Evolutionary conservation across 1,284 basidiomycete genomes (phyloP), one percentile per base, ranked within the genome.

Genomic region (Malassezia sp.): DNA sequence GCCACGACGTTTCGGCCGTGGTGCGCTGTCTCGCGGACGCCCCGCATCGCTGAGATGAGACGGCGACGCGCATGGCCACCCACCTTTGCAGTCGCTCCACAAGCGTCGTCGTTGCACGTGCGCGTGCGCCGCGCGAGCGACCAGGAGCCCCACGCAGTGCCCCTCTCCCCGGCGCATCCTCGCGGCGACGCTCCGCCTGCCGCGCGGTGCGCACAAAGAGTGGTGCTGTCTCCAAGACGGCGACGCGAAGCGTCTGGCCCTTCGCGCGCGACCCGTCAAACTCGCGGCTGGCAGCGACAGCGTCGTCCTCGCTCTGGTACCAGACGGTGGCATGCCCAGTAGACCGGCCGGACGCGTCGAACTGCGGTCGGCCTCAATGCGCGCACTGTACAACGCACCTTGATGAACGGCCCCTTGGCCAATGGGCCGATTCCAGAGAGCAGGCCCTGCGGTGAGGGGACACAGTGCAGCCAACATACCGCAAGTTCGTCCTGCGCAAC

Each of bases 341-440:
- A 15, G 45, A 29, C 21, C 45, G 37, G 12, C 45, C 45, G 2
- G 45, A 32, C 3, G 39, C 45, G 28, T 47, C 45, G 22, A 30
- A 47, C 38, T 47, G n/a, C 11, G n/a, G 21, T 21, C n/a, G 11
- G 38, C 10, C 8, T 10, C 8, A 9, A 9, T n/a, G 42, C 20
- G 2, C 41, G 18, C 41, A 9, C 1, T 18, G n/a, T 23, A 18
- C 5, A 3, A 18, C 45, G 11, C 32, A 41, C 45, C 39, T 40
- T 27, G 22, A 34, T 32, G 18, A 14, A 17, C 9, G 38, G 45
- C 7, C 45, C 45, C 22, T 41, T 33, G 10, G 31, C 38, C 3
- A 47, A 9, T 0, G 37, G 31, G 3, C 38, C 45, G 2, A 47
- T 22, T 3, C 14, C 12, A 5, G 2, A 15, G 15, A 47, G 34